phyloP scores from a whole-genome alignment of 2,329 filamentous ascomycete genomes.

The Dendryphion nanum region DNA sequence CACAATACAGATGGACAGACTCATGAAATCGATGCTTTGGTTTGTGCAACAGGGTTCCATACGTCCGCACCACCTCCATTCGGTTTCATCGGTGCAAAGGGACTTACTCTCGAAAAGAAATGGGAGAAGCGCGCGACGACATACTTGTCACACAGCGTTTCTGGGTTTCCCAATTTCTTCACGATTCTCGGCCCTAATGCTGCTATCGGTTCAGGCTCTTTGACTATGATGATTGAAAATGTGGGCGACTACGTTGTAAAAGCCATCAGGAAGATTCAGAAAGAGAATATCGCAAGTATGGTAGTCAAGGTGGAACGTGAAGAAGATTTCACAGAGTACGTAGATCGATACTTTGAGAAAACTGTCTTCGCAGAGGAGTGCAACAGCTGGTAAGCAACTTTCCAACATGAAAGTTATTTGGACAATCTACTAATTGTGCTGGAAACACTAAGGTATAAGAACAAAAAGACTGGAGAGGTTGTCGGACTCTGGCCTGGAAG shows the following conservation, averaged over 20 bases:
- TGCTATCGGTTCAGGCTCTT: slow-evolving; percentile 39
- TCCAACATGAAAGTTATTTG: too few species aligned
- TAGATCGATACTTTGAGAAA: slow-evolving; percentile 31
- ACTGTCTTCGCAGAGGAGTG: slow-evolving; percentile 37
- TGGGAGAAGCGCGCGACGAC: slow-evolving; percentile 33
- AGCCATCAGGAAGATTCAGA: slow-evolving; percentile 43
- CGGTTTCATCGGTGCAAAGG: slow-evolving; percentile 31
- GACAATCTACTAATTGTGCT: too few species aligned
- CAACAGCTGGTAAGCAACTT: too few species aligned
- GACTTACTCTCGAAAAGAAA: slow-evolving; percentile 29
- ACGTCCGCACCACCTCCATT: slow-evolving; percentile 40
- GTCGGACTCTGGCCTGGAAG: slow-evolving; percentile 37
- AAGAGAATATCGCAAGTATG: slow-evolving; percentile 43
- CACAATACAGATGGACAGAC: slow-evolving; percentile 41
- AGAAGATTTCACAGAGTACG: slow-evolving; percentile 28
- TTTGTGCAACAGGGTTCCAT: slow-evolving; percentile 49
- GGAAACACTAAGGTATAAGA: too few species aligned
- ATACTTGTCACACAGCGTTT: slow-evolving; percentile 30
- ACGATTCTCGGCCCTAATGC: slow-evolving; percentile 44
- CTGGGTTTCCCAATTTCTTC: slow-evolving; percentile 41
- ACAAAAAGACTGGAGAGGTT: slow-evolving; percentile 19
- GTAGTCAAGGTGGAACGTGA: slow-evolving; percentile 23
- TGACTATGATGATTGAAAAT: slow-evolving; percentile 44
- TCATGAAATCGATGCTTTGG: slow-evolving; percentile 43
- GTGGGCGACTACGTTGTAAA: slow-evolving; percentile 41